Conservation (phyloP, 2,329 filamentous ascomycete species). For the Westerdykella sp. region DNA sequence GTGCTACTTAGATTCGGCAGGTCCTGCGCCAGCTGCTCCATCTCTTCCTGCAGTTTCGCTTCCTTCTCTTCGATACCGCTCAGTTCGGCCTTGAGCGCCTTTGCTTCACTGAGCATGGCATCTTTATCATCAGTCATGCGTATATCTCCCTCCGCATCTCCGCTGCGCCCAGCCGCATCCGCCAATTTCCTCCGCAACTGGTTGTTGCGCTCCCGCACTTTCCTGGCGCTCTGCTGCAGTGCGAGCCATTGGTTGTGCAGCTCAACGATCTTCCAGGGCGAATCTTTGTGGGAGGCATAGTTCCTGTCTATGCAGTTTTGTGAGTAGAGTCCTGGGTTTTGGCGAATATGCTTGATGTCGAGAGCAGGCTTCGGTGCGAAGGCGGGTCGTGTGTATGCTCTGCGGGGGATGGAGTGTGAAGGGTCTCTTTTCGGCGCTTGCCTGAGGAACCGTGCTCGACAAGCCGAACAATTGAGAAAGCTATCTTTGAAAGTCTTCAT, state of each 20-base stretch:
- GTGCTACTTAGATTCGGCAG: slow-evolving; percentile 81
- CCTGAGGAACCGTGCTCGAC: slow-evolving; percentile 7
- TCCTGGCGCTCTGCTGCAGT: slow-evolving; percentile 54
- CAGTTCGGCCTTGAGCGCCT: slow-evolving; percentile 58
- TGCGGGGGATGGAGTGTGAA: slow-evolving; percentile 26
- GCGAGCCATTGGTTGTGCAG: slow-evolving; percentile 42
- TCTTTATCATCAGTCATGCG: slow-evolving; percentile 40
- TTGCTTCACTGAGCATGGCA: slow-evolving; percentile 57
- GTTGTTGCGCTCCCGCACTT: slow-evolving; percentile 62
- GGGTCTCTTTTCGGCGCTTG: not conserved
- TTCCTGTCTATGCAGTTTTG: slow-evolving; percentile 82
- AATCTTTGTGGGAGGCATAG: slow-evolving; percentile 54
- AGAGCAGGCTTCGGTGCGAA: slow-evolving; percentile 72
- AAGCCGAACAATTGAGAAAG: slow-evolving; percentile 12
- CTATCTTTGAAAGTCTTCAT: slow-evolving; percentile 21
- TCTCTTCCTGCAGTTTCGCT: slow-evolving; percentile 55
- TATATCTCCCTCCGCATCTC: slow-evolving; percentile 24
- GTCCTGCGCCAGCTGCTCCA: slow-evolving; percentile 66
- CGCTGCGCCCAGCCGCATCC: slow-evolving; percentile 35
- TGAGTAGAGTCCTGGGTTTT: slow-evolving; percentile 73
- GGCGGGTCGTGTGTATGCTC: slow-evolving; percentile 52
- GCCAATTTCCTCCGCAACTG: slow-evolving; percentile 50
- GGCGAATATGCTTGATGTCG: slow-evolving; percentile 84
- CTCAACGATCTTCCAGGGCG: slow-evolving; percentile 50
- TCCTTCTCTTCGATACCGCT: slow-evolving; percentile 57